These are phyloP conservation scores for Lasiosphaeria hispida DNA, from an alignment of 495 filamentous ascomycete species.

Conservation along the genomic window DNA sequence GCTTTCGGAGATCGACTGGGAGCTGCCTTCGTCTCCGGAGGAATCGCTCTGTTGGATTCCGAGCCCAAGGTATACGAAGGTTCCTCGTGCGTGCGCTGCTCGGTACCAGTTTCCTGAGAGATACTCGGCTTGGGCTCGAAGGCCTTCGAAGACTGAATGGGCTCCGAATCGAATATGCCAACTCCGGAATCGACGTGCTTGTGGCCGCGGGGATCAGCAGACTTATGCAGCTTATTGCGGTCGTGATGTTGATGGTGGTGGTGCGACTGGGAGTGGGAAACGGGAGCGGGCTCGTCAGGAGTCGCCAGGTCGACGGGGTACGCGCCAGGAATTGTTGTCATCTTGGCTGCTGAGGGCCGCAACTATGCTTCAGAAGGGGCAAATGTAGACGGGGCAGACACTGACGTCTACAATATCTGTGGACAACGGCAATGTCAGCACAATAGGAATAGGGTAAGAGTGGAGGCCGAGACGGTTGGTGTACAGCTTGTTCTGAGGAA, in stretches of 20 bases:
- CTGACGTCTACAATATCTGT: not conserved
- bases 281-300: not conserved
- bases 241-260: conserved; percentile 9
- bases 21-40: no score
- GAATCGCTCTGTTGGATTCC: no score
- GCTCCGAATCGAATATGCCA: conserved; percentile 19
- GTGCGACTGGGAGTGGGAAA: no score
- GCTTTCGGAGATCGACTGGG: not conserved
- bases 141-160: not conserved
- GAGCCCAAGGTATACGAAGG: no score
- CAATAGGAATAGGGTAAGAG: no score
- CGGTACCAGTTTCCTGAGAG: conserved; percentile 15
- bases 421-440: no score
- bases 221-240: conserved; percentile 35
- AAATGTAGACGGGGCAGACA: not conserved
- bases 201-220: conserved; percentile 31
- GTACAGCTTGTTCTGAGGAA: no score
- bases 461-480: no score
- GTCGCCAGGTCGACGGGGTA: not conserved
- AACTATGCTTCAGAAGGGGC: not conserved
- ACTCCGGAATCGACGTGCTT: conserved; percentile 34
- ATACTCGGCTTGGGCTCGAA: conserved; percentile 2
- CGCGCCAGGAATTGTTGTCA: not conserved
- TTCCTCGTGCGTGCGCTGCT: conserved; percentile 4
- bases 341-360: not conserved